These are phyloP conservation scores for Aspergillus brasiliensis DNA, from an alignment of 2,329 filamentous ascomycete genomes.

Conservation along the genomic window DNA sequence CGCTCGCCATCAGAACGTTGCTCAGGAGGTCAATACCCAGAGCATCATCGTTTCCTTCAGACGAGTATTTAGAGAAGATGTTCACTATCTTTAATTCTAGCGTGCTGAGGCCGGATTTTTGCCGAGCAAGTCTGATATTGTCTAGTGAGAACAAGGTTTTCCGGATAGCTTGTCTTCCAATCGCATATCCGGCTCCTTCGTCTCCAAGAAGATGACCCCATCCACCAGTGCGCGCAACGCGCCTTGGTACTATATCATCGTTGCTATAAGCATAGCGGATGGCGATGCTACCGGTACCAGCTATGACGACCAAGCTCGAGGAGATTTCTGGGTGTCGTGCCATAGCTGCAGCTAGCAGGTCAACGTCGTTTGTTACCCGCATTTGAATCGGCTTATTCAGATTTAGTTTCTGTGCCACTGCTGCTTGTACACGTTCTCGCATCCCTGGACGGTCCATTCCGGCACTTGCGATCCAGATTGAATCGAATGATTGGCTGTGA, in stretches of 20 bases:
- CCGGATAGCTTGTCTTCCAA: slow-evolving; percentile 42
- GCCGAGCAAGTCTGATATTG: no score
- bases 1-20: no score
- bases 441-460: slow-evolving; percentile 43
- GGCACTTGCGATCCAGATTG: slow-evolving; percentile 46
- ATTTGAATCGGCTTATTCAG: slow-evolving; percentile 18
- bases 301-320: no score
- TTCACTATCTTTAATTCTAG: no score
- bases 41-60: no score
- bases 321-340: no score
- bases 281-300: no score
- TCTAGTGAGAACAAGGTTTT: slow-evolving; percentile 26
- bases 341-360: slow-evolving; percentile 13
- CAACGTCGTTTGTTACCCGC: slow-evolving; percentile 44
- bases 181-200: slow-evolving; percentile 46
- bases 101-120: no score
- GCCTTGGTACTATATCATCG: slow-evolving; percentile 7
- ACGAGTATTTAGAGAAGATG: no score
- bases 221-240: slow-evolving; percentile 43
- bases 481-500: not conserved
- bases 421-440: slow-evolving; percentile 2
- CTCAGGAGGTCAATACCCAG: no score
- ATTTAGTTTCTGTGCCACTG: slow-evolving; percentile 31
- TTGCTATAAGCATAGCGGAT: not conserved
- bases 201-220: slow-evolving; percentile 51